Evolutionary conservation across 495 filamentous ascomycete species (phyloP), one percentile per base, ranked within the genome.

Genomic region (Neurospora terricola): DNA sequence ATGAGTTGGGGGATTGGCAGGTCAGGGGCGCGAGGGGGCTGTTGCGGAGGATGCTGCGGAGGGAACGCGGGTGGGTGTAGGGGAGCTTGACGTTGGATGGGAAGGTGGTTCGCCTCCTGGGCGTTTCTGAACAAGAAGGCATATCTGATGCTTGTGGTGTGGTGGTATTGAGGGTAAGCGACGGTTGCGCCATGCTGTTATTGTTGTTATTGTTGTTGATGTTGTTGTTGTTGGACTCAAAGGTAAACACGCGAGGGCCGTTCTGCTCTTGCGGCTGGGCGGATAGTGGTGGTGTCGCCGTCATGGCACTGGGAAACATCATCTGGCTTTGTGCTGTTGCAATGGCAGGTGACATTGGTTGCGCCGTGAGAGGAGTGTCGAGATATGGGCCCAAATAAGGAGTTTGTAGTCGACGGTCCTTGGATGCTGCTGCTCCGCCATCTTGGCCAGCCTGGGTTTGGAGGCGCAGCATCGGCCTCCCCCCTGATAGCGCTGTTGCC

Each of bases 31-130:
- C 87, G 12, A 90, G 78, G 2, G 91, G 91, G 10, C 91, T 93
- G 83, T 94, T 94, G 78, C 91, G 90, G 38, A 94, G 84, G 79
- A 94, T 94, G 80, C 90, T 92, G 74, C 87, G 89, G 8, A 93
- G 85, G 8, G 87, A 87, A 21, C 89, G 85, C 3, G 91, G 88
- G 14, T 88, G 87, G 48, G 87, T 90, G 79, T 94, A 94, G 18
- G 91, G 90, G 34, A 85, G 80, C 45, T 76, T 76, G 16, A 69
- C 38, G 37, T 71, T 39, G 27, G 74, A 70, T 3, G 80, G 77
- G 54, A 82, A 75, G 2, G 83, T 84, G n/a, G 82, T 82, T 37
- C 81, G 76, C 69, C 83, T 76, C n/a, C 80, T 80, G 12, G 80
- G 72, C 7, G 70, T 75, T 14, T 73, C 72, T 4, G 81, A 77